A percentile compares a stretch with the other conserved stretches of the same genome.
Conservation (phyloP, 768 basidiomycete genomes). For the Gelatoporia subvermispora region DNA sequence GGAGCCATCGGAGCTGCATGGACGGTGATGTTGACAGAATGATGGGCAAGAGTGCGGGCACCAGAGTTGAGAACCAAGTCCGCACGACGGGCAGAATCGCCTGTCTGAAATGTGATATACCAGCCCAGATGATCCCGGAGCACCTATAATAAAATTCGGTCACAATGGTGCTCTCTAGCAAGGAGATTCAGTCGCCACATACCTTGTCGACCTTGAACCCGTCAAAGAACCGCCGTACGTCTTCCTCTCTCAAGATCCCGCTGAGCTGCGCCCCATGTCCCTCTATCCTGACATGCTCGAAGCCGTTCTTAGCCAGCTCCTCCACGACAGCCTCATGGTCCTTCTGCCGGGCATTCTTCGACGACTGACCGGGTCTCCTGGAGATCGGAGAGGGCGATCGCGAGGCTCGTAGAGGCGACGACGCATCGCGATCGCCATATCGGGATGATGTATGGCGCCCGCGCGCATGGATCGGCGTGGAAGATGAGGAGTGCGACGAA, state of each 20-base stretch:
- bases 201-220: slow-evolving; percentile 73
- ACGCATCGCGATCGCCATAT: slow-evolving; percentile 8
- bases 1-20: slow-evolving; percentile 34
- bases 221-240: slow-evolving; percentile 63
- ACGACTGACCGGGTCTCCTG: slow-evolving; percentile 33
- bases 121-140: slow-evolving; percentile 66
- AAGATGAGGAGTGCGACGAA: slow-evolving; percentile 28
- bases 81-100: slow-evolving; percentile 61
- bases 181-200: slow-evolving; percentile 20
- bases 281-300: slow-evolving; percentile 62
- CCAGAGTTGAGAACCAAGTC: slow-evolving; percentile 53
- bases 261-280: slow-evolving; percentile 40
- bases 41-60: slow-evolving; percentile 51
- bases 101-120: slow-evolving; percentile 75
- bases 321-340: slow-evolving; percentile 37
- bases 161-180: not conserved
- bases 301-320: slow-evolving; percentile 55
- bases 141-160: slow-evolving; percentile 39
- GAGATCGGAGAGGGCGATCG: slow-evolving; percentile 40
- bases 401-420: slow-evolving; percentile 15
- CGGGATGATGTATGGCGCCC: slow-evolving; percentile 22
- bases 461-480: slow-evolving; percentile 27
- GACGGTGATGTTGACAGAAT: slow-evolving; percentile 52
- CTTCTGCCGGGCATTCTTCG: slow-evolving; percentile 23
- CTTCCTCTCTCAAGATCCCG: slow-evolving; percentile 55